phyloP scores from a whole-genome alignment of 2,329 filamentous ascomycete genomes.

The Pseudonectria buxi region DNA sequence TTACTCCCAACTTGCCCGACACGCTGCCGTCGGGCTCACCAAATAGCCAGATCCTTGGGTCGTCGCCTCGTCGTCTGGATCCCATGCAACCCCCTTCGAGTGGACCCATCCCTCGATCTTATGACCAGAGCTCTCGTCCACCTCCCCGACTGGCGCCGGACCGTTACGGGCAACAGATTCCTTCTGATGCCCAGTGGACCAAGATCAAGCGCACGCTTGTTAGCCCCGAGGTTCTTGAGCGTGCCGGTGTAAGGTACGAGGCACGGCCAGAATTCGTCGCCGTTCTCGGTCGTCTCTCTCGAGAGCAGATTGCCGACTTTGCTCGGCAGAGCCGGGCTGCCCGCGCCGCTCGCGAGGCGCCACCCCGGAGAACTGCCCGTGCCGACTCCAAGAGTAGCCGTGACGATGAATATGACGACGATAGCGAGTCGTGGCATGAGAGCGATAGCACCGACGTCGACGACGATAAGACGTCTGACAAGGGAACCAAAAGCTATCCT shows the following conservation, averaged over 20 bases:
- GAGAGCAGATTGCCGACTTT: slow-evolving; percentile 45
- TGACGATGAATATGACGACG: slow-evolving; percentile 25
- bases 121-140: slow-evolving; percentile 26
- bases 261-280: slow-evolving; percentile 56
- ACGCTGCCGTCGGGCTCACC: slow-evolving; percentile 27
- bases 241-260: slow-evolving; percentile 52
- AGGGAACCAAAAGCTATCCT: slow-evolving; percentile 27
- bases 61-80: slow-evolving; percentile 35
- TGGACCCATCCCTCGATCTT: slow-evolving; percentile 24
- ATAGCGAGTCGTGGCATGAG: slow-evolving; percentile 24
- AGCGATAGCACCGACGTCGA: slow-evolving; percentile 27
- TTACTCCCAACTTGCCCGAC: slow-evolving; percentile 27
- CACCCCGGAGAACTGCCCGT: slow-evolving; percentile 10
- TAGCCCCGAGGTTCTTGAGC: slow-evolving; percentile 50
- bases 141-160: slow-evolving; percentile 46
- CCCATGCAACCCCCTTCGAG: slow-evolving; percentile 23
- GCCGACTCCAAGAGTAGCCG: slow-evolving; percentile 29
- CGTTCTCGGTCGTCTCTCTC: slow-evolving; percentile 47
- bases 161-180: slow-evolving; percentile 48
- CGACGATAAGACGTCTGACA: slow-evolving; percentile 26
- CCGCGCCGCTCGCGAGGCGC: slow-evolving; percentile 18
- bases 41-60: slow-evolving; percentile 22
- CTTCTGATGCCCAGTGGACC: slow-evolving; percentile 53
- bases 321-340: slow-evolving; percentile 43
- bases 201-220: slow-evolving; percentile 48